These are phyloP conservation scores for Albizia julibrissin DNA, from an alignment of 306 rosid genomes.

Conservation along the genomic window DNA sequence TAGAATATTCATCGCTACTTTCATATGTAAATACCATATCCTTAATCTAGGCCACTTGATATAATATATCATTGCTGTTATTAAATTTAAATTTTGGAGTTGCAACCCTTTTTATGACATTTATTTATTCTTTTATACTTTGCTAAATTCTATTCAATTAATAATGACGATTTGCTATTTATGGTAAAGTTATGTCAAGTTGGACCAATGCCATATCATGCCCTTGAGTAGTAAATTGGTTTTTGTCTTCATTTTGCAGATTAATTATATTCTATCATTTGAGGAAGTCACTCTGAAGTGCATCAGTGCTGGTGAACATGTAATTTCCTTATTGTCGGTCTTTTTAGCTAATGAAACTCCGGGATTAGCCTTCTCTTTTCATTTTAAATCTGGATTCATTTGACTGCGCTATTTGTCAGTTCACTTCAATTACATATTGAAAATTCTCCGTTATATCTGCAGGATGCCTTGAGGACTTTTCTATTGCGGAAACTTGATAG, in stretches of 20 bases:
- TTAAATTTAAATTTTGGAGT: conserved; percentile 14
- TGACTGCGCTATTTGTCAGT: background rate
- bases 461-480: conserved; percentile 96
- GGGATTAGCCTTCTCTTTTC: conserved; percentile 12
- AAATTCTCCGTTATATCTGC: conserved; percentile 34
- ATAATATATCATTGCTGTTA: conserved; percentile 7
- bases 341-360: conserved; percentile 22
- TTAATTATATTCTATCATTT: conserved; percentile 80
- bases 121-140: background rate
- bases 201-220: conserved; percentile 15
- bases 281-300: conserved; percentile 96
- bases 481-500: conserved; percentile 86
- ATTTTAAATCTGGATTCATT: conserved; percentile 18
- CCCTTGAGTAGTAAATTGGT: conserved; percentile 25
- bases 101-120: background rate
- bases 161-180: conserved; percentile 12
- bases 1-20: background rate
- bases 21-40: background rate
- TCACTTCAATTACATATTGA: conserved; percentile 11
- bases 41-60: conserved; percentile 15
- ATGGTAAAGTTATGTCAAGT: conserved; percentile 1
- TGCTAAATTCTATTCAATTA: conserved; percentile 11
- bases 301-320: conserved; percentile 84
- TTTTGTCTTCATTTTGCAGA: conserved; percentile 57
- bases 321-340: conserved; percentile 37